Conservation (phyloP, 805 yeast species). For the Yamadazyma takamatsuzukensis region DNA sequence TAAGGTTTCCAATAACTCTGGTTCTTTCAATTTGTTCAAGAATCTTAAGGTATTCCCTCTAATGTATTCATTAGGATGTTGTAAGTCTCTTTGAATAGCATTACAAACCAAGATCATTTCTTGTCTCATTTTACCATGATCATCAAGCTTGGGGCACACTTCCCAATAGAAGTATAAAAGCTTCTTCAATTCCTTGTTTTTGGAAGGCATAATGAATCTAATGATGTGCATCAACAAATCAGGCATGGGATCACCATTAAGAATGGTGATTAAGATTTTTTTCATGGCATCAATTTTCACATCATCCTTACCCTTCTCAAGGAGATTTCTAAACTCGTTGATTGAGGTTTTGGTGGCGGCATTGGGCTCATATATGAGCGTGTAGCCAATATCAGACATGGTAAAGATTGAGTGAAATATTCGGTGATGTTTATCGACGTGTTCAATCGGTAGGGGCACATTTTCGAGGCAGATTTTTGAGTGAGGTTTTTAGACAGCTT, state of each 20-base stretch:
- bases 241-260: conserved; percentile 91
- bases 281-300: conserved; percentile 88
- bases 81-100: conserved; percentile 94
- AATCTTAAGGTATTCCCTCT: conserved; percentile 94
- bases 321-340: conserved; percentile 67
- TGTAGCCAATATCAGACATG: conserved; percentile 39
- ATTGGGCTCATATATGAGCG: conserved; percentile 76
- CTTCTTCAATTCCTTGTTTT: conserved; percentile 85
- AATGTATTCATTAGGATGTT: conserved; percentile 96
- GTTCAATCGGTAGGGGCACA: conserved; percentile 11
- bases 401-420: too few relatives aligned
- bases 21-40: conserved; percentile 84
- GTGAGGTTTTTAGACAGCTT: too few relatives aligned
- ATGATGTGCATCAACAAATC: conserved; percentile 94
- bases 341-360: conserved; percentile 59
- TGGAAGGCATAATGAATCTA: conserved; percentile 96
- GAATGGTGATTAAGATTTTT: conserved; percentile 75
- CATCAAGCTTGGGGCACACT: conserved; percentile 87
- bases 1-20: conserved; percentile 91
- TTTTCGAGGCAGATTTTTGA: too few relatives aligned
- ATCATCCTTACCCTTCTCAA: conserved; percentile 89
- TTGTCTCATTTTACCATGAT: conserved; percentile 88
- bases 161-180: conserved; percentile 96
- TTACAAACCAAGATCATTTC: conserved; percentile 99
- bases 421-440: too few relatives aligned